Evolutionary conservation across 2,329 filamentous ascomycete genomes (phyloP), one percentile per base, ranked within the genome.

Genomic region (Penicillium vulpinum): DNA sequence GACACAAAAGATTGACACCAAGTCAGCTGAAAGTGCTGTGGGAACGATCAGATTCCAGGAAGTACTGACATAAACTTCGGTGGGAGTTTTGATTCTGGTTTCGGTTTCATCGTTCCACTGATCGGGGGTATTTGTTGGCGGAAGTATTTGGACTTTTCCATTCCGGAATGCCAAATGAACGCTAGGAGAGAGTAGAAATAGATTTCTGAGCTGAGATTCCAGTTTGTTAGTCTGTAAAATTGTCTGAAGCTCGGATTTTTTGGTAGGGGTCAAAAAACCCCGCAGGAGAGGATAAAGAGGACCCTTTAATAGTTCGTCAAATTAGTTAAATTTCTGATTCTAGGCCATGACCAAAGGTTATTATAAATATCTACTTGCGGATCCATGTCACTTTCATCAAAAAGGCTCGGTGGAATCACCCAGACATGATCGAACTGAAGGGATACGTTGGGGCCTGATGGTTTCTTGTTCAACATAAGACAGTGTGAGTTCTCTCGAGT

Each of bases 101-200:
- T 53, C 44, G 18, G 24, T 54, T 7, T 53, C 44, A 41, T 57
- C 54, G 44, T 43, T 52, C 54, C 43, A 57, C 10, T 11, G 36
- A 29, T 49, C 43, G 0, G 4, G 15, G 5, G 35, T 39, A 8
- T 39, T 35, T 22, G 46, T 39, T 31, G 22, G 15, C 6, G 46
- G 46, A 36, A 49, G 29, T 3, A 47, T 22, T 24, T 31, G 11
- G 15, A 59, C 44, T 10, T 56, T 36, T 13, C 52, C 57, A 24
- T 48, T 21, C 21, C 57, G 43, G 49, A 56, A 59, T n/a, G 57
- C 52, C 5, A 35, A 38, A 38, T 59, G 52, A 21, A 59, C 38
- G 36, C 52, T 59, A 10, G 52, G 48, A 13, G 52, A 59, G 16
- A 59, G 52, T 11, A 52, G 31, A 4, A 47, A 43, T 11, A 56